Percentiles rank a stretch among this genome's conserved stretches.
Conservation (phyloP, 139 green algal genomes). For the Chlamydomonas incerta region DNA sequence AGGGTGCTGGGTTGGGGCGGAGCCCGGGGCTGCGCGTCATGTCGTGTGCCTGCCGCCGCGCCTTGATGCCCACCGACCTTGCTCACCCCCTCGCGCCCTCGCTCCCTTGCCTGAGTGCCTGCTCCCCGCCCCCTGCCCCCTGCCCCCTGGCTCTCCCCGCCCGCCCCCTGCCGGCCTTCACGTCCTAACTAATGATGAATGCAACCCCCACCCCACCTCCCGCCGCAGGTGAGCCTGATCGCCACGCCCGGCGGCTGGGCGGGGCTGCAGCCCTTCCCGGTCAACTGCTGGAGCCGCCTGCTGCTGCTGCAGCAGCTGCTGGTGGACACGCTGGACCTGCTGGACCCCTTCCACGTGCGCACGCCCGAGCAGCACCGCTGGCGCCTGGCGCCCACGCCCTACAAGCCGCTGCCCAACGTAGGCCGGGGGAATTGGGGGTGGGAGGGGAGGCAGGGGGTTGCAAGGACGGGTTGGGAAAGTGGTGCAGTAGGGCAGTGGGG, state of each 20-base stretch:
- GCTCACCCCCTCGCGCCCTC: no score
- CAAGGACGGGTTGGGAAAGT: no score
- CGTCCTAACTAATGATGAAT: no score
- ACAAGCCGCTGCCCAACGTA: slow-evolving; percentile 66
- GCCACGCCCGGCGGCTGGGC: slow-evolving; percentile 38
- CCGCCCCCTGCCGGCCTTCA: neutral
- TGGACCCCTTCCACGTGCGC: slow-evolving; percentile 72
- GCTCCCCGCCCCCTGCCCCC: no score
- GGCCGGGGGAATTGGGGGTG: neutral
- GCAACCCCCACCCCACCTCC: no score
- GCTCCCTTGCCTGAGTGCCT: no score
- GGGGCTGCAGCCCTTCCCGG: slow-evolving; percentile 38
- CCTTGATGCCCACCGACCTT: no score
- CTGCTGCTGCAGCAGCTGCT: slow-evolving; percentile 65
- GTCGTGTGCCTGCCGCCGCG: no score
- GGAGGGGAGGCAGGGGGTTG: neutral
- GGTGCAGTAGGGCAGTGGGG: no score
- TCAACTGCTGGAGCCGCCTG: slow-evolving; percentile 49
- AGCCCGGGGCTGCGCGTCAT: no score
- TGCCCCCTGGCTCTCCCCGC: neutral
- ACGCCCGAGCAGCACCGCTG: slow-evolving; percentile 56
- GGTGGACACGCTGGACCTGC: slow-evolving; percentile 77
- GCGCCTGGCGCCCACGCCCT: slow-evolving; percentile 65
- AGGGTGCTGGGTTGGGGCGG: no score
- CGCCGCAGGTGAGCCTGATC: slow-evolving; percentile 3